Conservation (phyloP, 1,139 yeast genomes). For the Suhomyces bokatorum region DNA sequence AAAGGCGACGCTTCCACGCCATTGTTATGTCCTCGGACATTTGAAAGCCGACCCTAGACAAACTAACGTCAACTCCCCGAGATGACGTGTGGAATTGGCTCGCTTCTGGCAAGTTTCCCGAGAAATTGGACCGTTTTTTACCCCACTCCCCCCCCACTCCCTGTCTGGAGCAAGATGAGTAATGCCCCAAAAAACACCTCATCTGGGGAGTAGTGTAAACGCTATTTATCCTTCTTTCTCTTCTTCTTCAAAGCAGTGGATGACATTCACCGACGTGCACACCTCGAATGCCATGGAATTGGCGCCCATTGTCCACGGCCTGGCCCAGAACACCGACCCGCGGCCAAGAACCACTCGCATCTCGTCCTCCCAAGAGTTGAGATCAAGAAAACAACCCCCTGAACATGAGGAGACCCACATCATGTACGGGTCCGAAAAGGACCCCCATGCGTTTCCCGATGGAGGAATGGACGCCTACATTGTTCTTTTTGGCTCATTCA, state of each 20-base stretch:
- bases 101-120: not conserved
- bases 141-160: too few species aligned
- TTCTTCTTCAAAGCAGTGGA: not conserved
- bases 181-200: not conserved
- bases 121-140: not conserved
- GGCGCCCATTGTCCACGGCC: not conserved
- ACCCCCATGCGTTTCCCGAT: constrained; percentile 53
- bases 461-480: constrained; percentile 60
- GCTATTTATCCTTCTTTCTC: too few species aligned
- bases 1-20: too few species aligned
- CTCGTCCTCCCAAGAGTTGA: constrained; percentile 8
- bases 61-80: too few species aligned
- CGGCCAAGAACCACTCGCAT: constrained; percentile 6
- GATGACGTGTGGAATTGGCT: too few species aligned
- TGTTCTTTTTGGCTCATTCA: constrained; percentile 62
- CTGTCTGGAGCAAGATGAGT: too few species aligned
- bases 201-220: not conserved
- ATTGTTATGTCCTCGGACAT: too few species aligned
- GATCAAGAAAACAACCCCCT: constrained; percentile 2
- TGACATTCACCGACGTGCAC: not conserved
- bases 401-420: constrained; percentile 3
- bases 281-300: not conserved
- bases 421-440: constrained; percentile 13
- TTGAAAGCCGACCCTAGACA: too few species aligned
- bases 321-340: not conserved